Evolutionary conservation across 495 filamentous ascomycete species (phyloP).

Genomic region (Aspergillus nanangensis): DNA sequence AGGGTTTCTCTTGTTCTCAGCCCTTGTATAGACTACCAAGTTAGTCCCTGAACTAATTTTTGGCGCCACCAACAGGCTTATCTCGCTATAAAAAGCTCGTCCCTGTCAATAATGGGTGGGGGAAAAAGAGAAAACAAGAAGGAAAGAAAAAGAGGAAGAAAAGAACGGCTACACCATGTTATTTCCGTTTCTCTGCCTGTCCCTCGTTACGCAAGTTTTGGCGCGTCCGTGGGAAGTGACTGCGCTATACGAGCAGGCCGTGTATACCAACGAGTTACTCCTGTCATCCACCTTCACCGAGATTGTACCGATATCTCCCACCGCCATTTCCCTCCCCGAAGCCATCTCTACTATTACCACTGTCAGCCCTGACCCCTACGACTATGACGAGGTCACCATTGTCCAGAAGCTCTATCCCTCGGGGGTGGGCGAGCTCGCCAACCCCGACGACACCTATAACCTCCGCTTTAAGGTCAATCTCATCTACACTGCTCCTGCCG

Average conservation of each 20-base stretch:
- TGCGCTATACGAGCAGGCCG: constrained; percentile 17
- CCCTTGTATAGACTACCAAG: no score
- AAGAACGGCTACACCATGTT: no score
- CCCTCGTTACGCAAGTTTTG: constrained; percentile 13
- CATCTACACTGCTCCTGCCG: constrained; percentile 30
- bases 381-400: constrained; percentile 20
- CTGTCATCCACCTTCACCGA: constrained; percentile 3
- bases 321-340: constrained; percentile 22
- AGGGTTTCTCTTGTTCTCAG: no score
- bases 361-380: constrained; percentile 13
- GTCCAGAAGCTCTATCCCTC: constrained; percentile 31
- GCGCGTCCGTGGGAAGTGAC: constrained; percentile 32
- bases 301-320: constrained; percentile 20
- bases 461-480: constrained; percentile 28
- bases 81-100: no score
- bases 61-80: no score
- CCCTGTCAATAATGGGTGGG: no score
- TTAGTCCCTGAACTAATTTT: no score
- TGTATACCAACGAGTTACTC: constrained; percentile 1
- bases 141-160: no score
- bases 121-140: no score
- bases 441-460: constrained; percentile 10
- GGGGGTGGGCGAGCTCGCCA: constrained; percentile 14
- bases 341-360: constrained; percentile 28
- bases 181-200: no score